phyloP scores from a whole-genome alignment of 805 yeast species.

The Ogataea parapolymorpha region DNA sequence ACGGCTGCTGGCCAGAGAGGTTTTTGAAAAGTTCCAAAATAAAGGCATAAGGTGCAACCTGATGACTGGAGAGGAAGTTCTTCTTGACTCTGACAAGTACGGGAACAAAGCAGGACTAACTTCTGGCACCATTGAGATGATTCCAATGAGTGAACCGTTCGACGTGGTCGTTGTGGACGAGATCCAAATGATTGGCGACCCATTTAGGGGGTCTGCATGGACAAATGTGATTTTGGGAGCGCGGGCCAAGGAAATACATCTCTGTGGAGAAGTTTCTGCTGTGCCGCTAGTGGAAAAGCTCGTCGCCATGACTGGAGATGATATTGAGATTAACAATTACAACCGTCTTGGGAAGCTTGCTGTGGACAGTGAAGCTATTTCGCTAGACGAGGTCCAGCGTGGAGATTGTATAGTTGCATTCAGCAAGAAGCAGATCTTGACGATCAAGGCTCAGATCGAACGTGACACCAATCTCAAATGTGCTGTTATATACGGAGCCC shows the following conservation, averaged over 20 bases:
- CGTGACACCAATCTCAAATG: constrained; percentile 58
- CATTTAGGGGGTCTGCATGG: constrained; percentile 89
- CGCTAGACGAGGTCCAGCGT: constrained; percentile 40
- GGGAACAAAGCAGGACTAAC: constrained; percentile 76
- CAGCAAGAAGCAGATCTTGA: constrained; percentile 69
- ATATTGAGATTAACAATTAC: constrained; percentile 64
- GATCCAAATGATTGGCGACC: constrained; percentile 89
- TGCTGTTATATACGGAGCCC: constrained; percentile 90
- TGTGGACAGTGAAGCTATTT: constrained; percentile 44
- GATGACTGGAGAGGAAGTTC: constrained; percentile 93
- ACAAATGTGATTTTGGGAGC: constrained; percentile 86
- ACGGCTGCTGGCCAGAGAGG: constrained; percentile 85
- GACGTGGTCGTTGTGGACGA: constrained; percentile 94
- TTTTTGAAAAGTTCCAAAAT: constrained; percentile 72
- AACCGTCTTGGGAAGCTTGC: constrained; percentile 70
- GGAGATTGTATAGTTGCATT: constrained; percentile 94
- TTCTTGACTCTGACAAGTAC: constrained; percentile 60
- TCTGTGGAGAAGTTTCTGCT: constrained; percentile 91
- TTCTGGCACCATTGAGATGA: constrained; percentile 93
- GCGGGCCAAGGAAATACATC: constrained; percentile 77
- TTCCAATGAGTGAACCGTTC: constrained; percentile 60
- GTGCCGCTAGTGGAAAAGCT: constrained; percentile 63
- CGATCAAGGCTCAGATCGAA: constrained; percentile 68
- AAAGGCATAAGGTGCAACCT: constrained; percentile 74
- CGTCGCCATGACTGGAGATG: constrained; percentile 74